These are phyloP conservation scores for Keithomyces neogunnii DNA, from an alignment of 2,329 filamentous ascomycete species.

Conservation along the genomic window DNA sequence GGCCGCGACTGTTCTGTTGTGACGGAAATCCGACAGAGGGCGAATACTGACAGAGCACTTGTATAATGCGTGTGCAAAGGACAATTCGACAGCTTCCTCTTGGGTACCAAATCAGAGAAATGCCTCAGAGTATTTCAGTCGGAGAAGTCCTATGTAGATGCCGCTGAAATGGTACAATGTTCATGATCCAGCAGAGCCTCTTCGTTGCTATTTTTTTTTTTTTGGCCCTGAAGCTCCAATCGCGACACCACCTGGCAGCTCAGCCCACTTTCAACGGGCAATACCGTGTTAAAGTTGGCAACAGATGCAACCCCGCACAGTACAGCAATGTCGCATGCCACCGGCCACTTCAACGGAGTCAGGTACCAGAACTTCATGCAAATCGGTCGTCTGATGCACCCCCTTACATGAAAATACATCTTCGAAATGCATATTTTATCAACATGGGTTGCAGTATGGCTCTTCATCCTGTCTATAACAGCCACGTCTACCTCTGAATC, in stretches of 20 bases:
- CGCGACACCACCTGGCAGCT: too few relatives aligned
- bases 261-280: too few relatives aligned
- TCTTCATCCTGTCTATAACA: slow-evolving; percentile 2
- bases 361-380: neutral
- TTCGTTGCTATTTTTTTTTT: too few relatives aligned
- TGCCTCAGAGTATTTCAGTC: neutral
- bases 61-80: neutral
- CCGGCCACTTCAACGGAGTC: too few relatives aligned
- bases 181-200: too few relatives aligned
- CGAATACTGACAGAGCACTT: too few relatives aligned
- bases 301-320: too few relatives aligned
- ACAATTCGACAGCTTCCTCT: neutral
- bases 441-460: neutral
- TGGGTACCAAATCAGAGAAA: neutral
- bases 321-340: too few relatives aligned
- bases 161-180: too few relatives aligned
- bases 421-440: neutral
- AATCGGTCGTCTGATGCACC: neutral
- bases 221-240: too few relatives aligned
- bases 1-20: neutral
- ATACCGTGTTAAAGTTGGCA: too few relatives aligned
- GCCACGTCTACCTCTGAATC: slow-evolving; percentile 4
- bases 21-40: neutral
- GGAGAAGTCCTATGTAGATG: too few relatives aligned
- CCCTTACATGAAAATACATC: neutral